phyloP scores from a whole-genome alignment of 208 protist genomes.

The Leishmania gerbilli region DNA sequence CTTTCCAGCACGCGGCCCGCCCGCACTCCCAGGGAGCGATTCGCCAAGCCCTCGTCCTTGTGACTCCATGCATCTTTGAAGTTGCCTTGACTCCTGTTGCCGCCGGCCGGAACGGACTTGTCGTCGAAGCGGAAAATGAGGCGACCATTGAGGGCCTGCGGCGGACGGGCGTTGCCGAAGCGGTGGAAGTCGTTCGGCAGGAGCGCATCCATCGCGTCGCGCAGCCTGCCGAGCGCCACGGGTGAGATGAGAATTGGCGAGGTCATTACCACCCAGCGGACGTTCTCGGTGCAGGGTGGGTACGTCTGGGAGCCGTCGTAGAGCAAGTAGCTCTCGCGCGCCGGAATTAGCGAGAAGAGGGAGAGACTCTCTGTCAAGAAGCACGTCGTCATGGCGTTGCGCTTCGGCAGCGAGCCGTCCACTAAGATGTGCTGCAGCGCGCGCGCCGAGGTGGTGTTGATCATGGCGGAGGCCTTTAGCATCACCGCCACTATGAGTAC shows the following conservation, averaged over 20 bases:
- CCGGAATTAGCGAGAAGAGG: conserved; percentile 49
- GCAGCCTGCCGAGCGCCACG: conserved; percentile 49
- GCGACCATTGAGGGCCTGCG: conserved; percentile 66
- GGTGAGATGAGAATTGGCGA: conserved; percentile 67
- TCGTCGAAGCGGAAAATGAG: conserved; percentile 72
- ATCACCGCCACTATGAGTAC: conserved; percentile 60
- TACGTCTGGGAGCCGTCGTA: conserved; percentile 83
- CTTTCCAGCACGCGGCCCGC: background rate
- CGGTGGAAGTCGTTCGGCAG: conserved; percentile 56
- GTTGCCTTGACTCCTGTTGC: conserved; percentile 6
- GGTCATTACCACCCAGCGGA: conserved; percentile 82
- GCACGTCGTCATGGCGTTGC: conserved; percentile 63
- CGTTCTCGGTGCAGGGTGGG: conserved; percentile 74
- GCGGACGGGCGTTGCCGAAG: conserved; percentile 57
- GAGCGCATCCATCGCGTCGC: conserved; percentile 41
- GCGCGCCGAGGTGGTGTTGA: conserved; percentile 58
- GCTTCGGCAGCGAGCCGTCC: conserved; percentile 55
- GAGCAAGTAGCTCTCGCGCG: conserved; percentile 58
- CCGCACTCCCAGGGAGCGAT: background rate
- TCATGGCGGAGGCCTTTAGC: conserved; percentile 53
- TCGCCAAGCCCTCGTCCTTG: background rate
- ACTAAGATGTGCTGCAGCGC: conserved; percentile 70
- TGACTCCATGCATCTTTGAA: conserved; percentile 27
- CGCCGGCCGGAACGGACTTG: conserved; percentile 4
- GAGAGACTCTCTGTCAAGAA: conserved; percentile 55